phyloP scores from a whole-genome alignment of 179 eudicot species.

The Corrigiola litoralis region DNA sequence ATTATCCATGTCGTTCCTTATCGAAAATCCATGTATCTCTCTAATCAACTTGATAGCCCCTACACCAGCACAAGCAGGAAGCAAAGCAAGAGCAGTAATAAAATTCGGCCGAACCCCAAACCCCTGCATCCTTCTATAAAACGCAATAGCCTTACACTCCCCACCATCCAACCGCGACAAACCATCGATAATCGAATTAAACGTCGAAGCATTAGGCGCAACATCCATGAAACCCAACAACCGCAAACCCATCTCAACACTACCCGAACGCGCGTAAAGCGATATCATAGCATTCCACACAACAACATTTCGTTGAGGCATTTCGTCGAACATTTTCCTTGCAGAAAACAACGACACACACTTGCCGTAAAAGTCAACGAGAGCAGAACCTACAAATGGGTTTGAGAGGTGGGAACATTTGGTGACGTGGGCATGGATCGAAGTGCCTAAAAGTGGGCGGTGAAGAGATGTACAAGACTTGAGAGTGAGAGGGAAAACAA shows the following conservation, averaged over 20 bases:
- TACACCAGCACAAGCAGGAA: slow-evolving; percentile 39
- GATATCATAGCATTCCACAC: slow-evolving; percentile 42
- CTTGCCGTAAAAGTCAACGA: slow-evolving; percentile 38
- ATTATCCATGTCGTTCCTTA: slow-evolving; percentile 39
- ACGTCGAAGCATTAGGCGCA: slow-evolving; percentile 42
- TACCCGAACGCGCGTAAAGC: slow-evolving; percentile 26
- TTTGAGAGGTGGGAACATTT: slow-evolving; percentile 37
- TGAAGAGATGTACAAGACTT: slow-evolving; percentile 46
- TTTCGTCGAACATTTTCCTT: slow-evolving; percentile 37
- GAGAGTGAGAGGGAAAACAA: slow-evolving; percentile 63
- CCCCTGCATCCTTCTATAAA: slow-evolving; percentile 43
- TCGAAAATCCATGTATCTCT: slow-evolving; percentile 46
- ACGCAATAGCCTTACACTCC: slow-evolving; percentile 33
- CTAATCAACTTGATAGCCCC: slow-evolving; percentile 45
- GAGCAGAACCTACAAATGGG: slow-evolving; percentile 56
- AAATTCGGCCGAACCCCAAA: slow-evolving; percentile 41
- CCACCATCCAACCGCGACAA: slow-evolving; percentile 39
- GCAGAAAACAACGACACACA: slow-evolving; percentile 26
- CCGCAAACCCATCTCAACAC: slow-evolving; percentile 30
- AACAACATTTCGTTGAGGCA: slow-evolving; percentile 24
- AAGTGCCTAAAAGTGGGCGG: slow-evolving; percentile 31
- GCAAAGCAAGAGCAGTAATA: slow-evolving; percentile 54
- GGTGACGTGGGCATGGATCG: slow-evolving; percentile 44
- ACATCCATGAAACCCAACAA: slow-evolving; percentile 53
- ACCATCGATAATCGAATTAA: slow-evolving; percentile 47